Evolutionary conservation across 176 grass and related monocot species (phyloP), one percentile per base, ranked within the genome.

Genomic region (Eremochloa ophiuroides): DNA sequence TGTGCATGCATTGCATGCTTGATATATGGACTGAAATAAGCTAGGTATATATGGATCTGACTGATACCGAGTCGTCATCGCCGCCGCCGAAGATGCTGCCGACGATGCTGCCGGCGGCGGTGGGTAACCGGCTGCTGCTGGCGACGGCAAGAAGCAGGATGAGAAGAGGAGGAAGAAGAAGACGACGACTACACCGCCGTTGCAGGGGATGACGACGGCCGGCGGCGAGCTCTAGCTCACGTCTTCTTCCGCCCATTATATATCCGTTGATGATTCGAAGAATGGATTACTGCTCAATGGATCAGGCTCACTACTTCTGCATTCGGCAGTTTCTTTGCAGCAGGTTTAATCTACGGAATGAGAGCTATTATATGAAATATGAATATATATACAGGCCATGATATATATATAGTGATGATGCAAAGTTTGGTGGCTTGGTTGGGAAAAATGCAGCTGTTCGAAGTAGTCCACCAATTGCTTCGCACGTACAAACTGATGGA

Each of bases 71-170:
- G 3, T 35, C 30, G 30, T 50, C 48, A 7, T 10, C 20, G 22
- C 18, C 20, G 51, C 16, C 12, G 39, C 59, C 37, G 37, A 34
- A 4, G 2, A n/a, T 4, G 33, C 33, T 4, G 33, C 33, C 33
- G 33, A 80, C 80, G 69, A 84, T 15, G 81, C 69, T 73, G 18
- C 66, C 69, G 18, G 66, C 40, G 51, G 41, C 87, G 26, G 69
- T 25, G 53, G 53, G 22, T 2, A 22, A 8, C 13, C 70, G 58
- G 41, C 11, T 40, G 1, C 20, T 1, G 0, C 3, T 17, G 35
- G 1, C 60, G 71, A 41, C 62, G 15, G 39, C 82, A 41, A 62
- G 48, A 14, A 88, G 4, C 18, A 88, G n/a, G 18, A 68, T 2
- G 17, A 79, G 76, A 31, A 22, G 29, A 37, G 1, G 18, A 69